Conservation (phyloP, 2,329 filamentous ascomycete genomes). For the Pseudogymnoascus sp. region DNA sequence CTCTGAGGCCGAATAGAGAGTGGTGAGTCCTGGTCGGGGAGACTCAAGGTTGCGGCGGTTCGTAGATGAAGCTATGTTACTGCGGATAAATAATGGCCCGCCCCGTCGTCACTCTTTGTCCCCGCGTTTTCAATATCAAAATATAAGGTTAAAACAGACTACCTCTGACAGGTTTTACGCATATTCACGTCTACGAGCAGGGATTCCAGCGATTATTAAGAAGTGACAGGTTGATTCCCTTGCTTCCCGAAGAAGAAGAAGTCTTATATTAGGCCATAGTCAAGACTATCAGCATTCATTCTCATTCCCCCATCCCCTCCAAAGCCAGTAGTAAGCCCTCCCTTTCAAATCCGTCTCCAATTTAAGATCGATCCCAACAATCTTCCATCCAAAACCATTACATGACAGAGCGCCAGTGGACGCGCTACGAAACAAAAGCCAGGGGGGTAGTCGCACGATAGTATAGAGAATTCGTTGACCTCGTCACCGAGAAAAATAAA, state of each 20-base stretch:
- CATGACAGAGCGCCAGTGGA: slow-evolving; percentile 9
- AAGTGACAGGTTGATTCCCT: neutral
- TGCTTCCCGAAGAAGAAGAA: neutral
- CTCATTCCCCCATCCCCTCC: neutral
- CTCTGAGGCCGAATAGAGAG: neutral
- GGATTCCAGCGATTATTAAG: neutral
- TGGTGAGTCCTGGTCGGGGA: neutral
- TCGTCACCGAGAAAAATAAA: slow-evolving; percentile 16
- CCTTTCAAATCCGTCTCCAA: neutral
- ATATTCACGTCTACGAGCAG: neutral
- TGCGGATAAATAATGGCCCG: neutral
- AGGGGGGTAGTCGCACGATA: slow-evolving; percentile 18
- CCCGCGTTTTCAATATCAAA: neutral
- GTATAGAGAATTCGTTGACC: slow-evolving; percentile 17
- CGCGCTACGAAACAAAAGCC: slow-evolving; percentile 13
- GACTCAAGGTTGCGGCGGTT: neutral
- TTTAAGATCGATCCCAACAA: neutral
- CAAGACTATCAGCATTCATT: neutral
- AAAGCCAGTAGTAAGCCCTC: neutral
- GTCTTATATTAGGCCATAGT: neutral
- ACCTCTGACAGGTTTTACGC: neutral
- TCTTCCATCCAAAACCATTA: slow-evolving; percentile 3
- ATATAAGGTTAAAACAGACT: too few species aligned
- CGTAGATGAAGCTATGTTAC: neutral
- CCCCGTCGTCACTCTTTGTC: neutral